These are phyloP conservation scores for Kwoniella bestiolae DNA, from an alignment of 768 basidiomycete species.

Conservation along the genomic window DNA sequence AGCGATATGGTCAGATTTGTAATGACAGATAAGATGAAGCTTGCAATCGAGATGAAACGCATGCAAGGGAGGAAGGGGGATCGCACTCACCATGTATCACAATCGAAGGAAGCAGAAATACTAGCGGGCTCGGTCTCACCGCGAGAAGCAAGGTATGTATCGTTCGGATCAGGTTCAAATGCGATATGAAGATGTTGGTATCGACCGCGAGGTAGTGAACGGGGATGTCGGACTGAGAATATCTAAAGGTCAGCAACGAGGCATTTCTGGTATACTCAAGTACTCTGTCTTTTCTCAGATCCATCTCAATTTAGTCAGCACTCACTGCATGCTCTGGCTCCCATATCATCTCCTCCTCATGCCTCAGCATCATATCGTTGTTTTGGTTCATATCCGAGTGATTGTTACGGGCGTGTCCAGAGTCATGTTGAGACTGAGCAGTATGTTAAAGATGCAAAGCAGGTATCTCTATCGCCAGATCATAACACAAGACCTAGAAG, in stretches of 20 bases:
- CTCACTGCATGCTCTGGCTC: constrained; percentile 21
- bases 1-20: too few species aligned
- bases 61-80: not conserved
- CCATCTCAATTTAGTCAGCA: not conserved
- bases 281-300: not conserved
- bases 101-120: constrained; percentile 34
- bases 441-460: too few species aligned
- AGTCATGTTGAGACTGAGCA: too few species aligned
- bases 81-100: constrained; percentile 45
- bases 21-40: too few species aligned
- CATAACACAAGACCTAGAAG: too few species aligned
- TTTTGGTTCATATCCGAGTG: not conserved
- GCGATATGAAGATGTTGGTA: constrained; percentile 44
- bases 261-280: not conserved
- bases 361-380: constrained; percentile 1
- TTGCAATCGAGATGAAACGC: too few species aligned
- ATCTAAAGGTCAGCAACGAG: not conserved
- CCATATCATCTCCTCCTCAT: constrained; percentile 31
- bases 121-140: constrained; percentile 6
- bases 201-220: constrained; percentile 39
- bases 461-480: too few species aligned
- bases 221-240: not conserved
- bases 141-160: constrained; percentile 15
- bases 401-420: too few species aligned
- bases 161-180: constrained; percentile 25